A percentile compares a stretch with the other conserved stretches of the same genome.
Conservation (phyloP, 176 grass and related monocot species). For the Chrysopogon serrulatus region DNA sequence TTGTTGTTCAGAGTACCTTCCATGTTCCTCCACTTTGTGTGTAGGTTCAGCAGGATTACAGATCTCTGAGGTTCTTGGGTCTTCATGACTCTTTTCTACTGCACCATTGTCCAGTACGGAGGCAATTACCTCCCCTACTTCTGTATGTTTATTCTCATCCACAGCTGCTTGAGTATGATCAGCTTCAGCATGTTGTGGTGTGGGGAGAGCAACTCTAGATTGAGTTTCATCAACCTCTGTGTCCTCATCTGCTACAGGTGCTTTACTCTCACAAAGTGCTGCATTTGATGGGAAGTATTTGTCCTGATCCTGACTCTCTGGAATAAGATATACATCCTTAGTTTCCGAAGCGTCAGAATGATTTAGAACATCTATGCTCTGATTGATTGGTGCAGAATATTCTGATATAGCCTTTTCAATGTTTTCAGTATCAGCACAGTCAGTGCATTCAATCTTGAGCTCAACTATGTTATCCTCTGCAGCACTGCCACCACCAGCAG, state of each 20-base stretch:
- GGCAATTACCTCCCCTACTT: background rate
- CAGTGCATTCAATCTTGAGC: slow-evolving; percentile 9
- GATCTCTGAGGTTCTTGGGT: background rate
- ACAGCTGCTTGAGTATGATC: background rate
- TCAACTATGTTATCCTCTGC: slow-evolving; percentile 5
- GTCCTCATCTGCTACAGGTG: slow-evolving; percentile 15
- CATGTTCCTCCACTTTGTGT: slow-evolving; percentile 5
- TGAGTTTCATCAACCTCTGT: slow-evolving; percentile 14
- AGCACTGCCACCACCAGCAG: slow-evolving; percentile 11
- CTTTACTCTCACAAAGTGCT: background rate
- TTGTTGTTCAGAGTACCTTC: background rate
- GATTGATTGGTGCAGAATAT: background rate
- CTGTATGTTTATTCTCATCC: slow-evolving; percentile 11
- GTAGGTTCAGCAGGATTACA: background rate
- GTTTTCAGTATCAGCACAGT: background rate
- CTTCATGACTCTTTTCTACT: slow-evolving; percentile 13
- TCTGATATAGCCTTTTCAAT: slow-evolving; percentile 11
- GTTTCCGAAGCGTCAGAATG: background rate
- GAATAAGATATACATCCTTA: slow-evolving; percentile 8
- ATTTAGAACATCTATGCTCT: background rate
- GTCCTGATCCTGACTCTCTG: slow-evolving; percentile 23
- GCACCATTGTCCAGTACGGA: background rate
- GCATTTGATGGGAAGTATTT: background rate
- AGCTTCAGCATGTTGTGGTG: background rate
- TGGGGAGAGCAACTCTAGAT: background rate